Evolutionary conservation across 2,329 filamentous ascomycete genomes (phyloP), one percentile per base, ranked within the genome.

Genomic region (Xylariaceae sp.): DNA sequence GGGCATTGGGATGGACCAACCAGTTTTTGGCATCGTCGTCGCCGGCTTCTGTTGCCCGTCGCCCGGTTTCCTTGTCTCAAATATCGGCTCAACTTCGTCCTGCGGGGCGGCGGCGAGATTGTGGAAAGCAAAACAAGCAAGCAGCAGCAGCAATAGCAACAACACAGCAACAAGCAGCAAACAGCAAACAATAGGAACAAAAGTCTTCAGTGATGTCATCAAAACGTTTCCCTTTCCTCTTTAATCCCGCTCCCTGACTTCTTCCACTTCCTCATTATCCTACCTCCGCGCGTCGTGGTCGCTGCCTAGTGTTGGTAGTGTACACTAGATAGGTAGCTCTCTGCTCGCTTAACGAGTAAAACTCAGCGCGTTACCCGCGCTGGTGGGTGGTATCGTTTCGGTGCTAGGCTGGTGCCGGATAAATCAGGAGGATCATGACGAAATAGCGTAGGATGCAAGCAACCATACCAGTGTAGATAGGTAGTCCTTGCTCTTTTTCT

Each of bases 1-100:
- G 49, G 32, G 48, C 51, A 46, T 55, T 49, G 55, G 50, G 48
- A 51, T 46, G 39, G 40, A 40, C 42, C 40, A 30, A 45, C 50
- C 43, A 47, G 51, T 50, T 19, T 19, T 19, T 27, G 53, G 26
- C 41, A 9, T 8, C 7, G 3, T 43, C 31, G 47, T 35, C 9
- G 11, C 3, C 26, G 12, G n/a, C 35, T 3, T 34, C 43, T 5
- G 3, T 19, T 6, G 29, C 30, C 19, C 32, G 12, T 12, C 50
- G 48, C 8, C 26, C 42, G 31, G 43, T 29, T 5, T n/a, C 46
- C 3, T 44, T 44, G 47, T 40, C 42, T 52, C 49, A 19, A 31
- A 49, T 48, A 12, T 41, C 47, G 44, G 46, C 35, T 41, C 19
- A 30, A 26, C n/a, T 26, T 26, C 42, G 27, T 11, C 9, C 26